A percentile compares a stretch with the other conserved stretches of the same genome.
Conservation (phyloP, 176 grass and related monocot species). For the Themeda triandra region DNA sequence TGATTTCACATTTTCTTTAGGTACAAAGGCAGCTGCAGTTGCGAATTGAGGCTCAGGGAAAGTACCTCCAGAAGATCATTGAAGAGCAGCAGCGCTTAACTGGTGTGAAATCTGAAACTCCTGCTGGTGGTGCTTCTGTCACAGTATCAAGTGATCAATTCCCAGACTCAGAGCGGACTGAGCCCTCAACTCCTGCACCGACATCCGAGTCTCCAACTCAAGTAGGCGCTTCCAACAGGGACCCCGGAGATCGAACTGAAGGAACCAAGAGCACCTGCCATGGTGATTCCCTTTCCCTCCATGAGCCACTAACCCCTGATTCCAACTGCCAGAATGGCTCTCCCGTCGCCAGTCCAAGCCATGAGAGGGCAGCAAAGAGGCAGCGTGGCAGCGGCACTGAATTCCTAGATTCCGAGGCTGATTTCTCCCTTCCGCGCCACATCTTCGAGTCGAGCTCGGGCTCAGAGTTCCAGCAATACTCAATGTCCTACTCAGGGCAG, state of each 20-base stretch:
- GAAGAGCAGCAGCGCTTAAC: constrained; percentile 80
- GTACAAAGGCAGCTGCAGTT: constrained; percentile 97
- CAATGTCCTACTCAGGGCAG: constrained; percentile 37
- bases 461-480: constrained; percentile 57
- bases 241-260: constrained; percentile 27
- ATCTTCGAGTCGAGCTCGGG: constrained; percentile 82
- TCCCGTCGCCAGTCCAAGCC: constrained; percentile 49
- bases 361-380: constrained; percentile 54
- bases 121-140: constrained; percentile 19
- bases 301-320: constrained; percentile 76
- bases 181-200: constrained; percentile 73
- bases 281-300: constrained; percentile 41
- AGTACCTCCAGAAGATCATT: constrained; percentile 98
- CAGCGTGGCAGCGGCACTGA: constrained; percentile 26
- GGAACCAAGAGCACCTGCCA: constrained; percentile 44
- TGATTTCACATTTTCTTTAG: constrained; percentile 36
- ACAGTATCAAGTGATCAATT: constrained; percentile 37
- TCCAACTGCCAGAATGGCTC: constrained; percentile 62
- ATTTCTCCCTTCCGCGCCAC: constrained; percentile 47
- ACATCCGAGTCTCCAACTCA: constrained; percentile 62
- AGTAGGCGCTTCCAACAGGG: constrained; percentile 38
- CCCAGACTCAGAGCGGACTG: constrained; percentile 70
- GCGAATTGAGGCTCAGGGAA: constrained; percentile 96
- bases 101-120: constrained; percentile 49
- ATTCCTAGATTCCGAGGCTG: constrained; percentile 35